A percentile compares a stretch with the other conserved stretches of the same genome.
These are phyloP conservation scores for Rheum nobile DNA, from an alignment of 148 eudicot genomes.

Conservation along the genomic window DNA sequence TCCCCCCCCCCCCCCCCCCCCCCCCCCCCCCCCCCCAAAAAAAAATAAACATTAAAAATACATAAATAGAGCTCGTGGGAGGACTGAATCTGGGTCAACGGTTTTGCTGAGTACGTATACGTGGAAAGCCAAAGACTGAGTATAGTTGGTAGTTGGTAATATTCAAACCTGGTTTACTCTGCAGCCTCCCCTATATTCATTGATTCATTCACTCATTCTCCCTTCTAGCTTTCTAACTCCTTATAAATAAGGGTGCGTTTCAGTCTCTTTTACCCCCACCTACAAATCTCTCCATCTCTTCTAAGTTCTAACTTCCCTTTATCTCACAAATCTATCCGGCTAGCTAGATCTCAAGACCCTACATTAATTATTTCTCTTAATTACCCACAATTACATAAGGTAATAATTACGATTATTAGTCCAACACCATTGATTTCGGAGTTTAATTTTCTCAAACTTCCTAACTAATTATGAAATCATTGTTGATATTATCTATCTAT, in stretches of 20 bases:
- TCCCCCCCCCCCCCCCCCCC: no score
- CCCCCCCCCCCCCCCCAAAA: no score
- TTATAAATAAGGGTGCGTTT: not conserved
- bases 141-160: not conserved
- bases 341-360: no score
- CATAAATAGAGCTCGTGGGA: not conserved
- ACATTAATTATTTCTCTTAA: no score
- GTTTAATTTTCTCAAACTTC: not conserved
- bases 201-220: not conserved
- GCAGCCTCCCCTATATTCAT: not conserved
- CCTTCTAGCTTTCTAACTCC: not conserved
- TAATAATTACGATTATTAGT: not conserved
- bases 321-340: no score
- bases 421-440: no score
- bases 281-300: not conserved
- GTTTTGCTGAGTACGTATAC: not conserved
- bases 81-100: constrained; percentile 4
- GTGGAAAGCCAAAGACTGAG: not conserved
- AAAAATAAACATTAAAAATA: no score
- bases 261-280: not conserved
- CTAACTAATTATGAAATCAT: no score
- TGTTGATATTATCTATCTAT: no score
- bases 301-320: not conserved
- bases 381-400: not conserved
- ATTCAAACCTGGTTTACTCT: constrained; percentile 4